phyloP scores from a whole-genome alignment of 352 stramenopile genomes.

The Pythium angustatum region DNA sequence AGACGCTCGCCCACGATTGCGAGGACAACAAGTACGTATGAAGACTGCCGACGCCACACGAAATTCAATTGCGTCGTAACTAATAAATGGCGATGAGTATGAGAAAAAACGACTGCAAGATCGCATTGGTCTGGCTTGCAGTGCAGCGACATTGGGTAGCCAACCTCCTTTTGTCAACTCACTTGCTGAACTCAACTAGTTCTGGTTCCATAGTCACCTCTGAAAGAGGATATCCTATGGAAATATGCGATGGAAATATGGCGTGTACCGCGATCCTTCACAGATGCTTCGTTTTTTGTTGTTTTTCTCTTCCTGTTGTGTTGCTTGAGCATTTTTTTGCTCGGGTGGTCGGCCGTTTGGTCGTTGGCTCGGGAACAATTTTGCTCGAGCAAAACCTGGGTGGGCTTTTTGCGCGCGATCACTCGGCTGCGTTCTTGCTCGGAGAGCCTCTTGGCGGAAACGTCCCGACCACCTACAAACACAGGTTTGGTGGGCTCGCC shows the following conservation, averaged over 20 bases:
- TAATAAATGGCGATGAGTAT: not conserved
- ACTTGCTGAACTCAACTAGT: slow-evolving; percentile 4
- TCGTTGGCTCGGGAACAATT: slow-evolving; percentile 11
- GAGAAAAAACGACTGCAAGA: no score
- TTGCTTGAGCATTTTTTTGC: slow-evolving; percentile 22
- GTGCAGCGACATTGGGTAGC: no score
- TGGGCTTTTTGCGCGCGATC: slow-evolving; percentile 11
- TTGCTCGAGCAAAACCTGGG: not conserved
- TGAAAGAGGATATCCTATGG: slow-evolving; percentile 5
- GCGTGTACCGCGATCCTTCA: slow-evolving; percentile 15
- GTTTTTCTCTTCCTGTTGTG: slow-evolving; percentile 14
- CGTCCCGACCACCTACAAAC: slow-evolving; percentile 12
- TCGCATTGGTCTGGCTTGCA: no score
- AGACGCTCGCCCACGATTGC: no score
- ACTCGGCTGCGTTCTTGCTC: not conserved
- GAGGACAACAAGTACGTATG: no score
- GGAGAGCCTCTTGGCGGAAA: slow-evolving; percentile 26
- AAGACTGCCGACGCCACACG: no score
- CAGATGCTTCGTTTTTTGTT: slow-evolving; percentile 28
- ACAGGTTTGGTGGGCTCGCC: slow-evolving; percentile 2
- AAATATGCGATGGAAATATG: slow-evolving; percentile 1
- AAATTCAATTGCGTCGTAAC: slow-evolving; percentile 4
- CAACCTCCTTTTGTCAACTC: slow-evolving; percentile 10
- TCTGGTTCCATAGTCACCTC: slow-evolving; percentile 1
- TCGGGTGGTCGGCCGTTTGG: not conserved